Conservation (phyloP, 169 alveolate genomes). For the Babesia sp. region DNA sequence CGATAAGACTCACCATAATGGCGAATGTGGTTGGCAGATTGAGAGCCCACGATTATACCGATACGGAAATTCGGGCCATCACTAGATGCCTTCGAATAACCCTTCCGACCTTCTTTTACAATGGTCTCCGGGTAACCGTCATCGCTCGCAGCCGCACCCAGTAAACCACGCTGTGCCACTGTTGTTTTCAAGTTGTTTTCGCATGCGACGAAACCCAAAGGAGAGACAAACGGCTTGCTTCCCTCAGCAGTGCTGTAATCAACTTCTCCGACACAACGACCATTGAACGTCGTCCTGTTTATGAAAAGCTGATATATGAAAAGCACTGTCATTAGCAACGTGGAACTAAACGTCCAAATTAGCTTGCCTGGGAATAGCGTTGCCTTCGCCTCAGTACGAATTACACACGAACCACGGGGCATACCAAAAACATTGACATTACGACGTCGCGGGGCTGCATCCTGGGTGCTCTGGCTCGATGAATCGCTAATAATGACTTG, state of each 20-base stretch:
- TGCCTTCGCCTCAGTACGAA: neutral
- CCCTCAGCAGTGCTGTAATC: conserved; percentile 52
- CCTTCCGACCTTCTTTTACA: neutral
- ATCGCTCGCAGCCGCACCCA: conserved; percentile 72
- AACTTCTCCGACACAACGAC: conserved; percentile 76
- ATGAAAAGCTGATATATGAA: conserved; percentile 26
- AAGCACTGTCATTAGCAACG: neutral
- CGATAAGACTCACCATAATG: conserved; percentile 80
- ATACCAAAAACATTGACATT: neutral
- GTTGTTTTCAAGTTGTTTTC: conserved; percentile 70
- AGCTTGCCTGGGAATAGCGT: conserved; percentile 15
- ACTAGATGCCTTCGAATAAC: conserved; percentile 40
- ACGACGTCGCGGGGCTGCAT: neutral
- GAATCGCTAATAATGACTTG: neutral
- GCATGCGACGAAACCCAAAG: conserved; percentile 82
- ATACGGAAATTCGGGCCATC: conserved; percentile 72
- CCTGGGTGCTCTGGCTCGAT: neutral
- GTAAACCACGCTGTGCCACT: conserved; percentile 64
- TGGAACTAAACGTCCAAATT: neutral
- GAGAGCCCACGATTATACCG: conserved; percentile 67
- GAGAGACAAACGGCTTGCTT: conserved; percentile 30
- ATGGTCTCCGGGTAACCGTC: conserved; percentile 74
- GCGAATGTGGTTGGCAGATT: conserved; percentile 73
- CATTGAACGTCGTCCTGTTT: conserved; percentile 77
- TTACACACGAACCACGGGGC: neutral